Evolutionary conservation across 768 basidiomycete species (phyloP), one percentile per base, ranked within the genome.

Genomic region (Pleurotus ostreatus): DNA sequence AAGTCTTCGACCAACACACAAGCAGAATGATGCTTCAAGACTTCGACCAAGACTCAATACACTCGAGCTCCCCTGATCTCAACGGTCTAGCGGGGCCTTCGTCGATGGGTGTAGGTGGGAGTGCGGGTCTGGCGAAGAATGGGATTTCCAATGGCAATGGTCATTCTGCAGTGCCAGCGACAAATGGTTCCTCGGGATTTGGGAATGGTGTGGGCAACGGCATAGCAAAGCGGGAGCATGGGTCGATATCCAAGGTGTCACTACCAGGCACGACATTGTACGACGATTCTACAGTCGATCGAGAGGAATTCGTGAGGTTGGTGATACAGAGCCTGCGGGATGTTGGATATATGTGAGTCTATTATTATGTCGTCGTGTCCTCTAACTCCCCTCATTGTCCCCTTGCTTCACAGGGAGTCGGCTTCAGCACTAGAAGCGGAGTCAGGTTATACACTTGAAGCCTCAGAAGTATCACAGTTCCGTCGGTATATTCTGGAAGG

Each of bases 221-320:
- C 18, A 64, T 73, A 48, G 41, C 68, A 26, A 61, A 72, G 57
- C 86, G 81, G 64, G 74, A 81, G 61, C 73, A 70, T 57, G 79
- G 75, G 65, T 69, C 77, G 22, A 71, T 91, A 58, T 70, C 84
- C 30, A 80, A 78, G 64, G 86, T 93, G 46, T 76, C 78, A 44
- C 74, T 88, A 34, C 86, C 87, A 16, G 90, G 92, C 22, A 83
- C 86, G 46, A 79, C 80, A 38, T 76, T 94, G 55, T 93, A 91
- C 63, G 84, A 89, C 44, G 89, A 89, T 70, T 86, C 88, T 60
- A 76, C 77, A 60, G 77, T 96, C 47, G 84, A 94, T 72, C 79
- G 93, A 61, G 91, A 96, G 72, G 94, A 97, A 70, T 94, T 92
- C 67, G 85, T 96, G 49, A 78, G 94, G 63, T 73, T 98, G 46